phyloP scores from a whole-genome alignment of 139 green algal species.

The Mesotaenium endlicherianum region DNA sequence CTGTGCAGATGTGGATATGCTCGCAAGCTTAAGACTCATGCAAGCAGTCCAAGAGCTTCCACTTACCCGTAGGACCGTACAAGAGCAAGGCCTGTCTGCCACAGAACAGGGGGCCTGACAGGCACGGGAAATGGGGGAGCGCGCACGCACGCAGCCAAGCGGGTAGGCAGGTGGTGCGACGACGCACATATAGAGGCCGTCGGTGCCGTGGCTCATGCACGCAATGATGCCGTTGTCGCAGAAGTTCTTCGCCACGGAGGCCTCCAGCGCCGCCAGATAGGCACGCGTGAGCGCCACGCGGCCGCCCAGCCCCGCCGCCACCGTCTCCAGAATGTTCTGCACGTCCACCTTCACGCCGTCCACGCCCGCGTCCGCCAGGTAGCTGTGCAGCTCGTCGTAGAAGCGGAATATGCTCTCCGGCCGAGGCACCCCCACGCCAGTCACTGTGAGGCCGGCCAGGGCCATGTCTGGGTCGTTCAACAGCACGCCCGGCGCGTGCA shows the following conservation, averaged over 20 bases:
- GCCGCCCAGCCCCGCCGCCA: conserved; percentile 64
- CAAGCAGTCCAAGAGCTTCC: too few relatives aligned
- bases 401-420: conserved; percentile 57
- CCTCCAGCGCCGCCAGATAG: conserved; percentile 63
- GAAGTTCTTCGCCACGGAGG: conserved; percentile 77
- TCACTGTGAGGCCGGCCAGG: conserved; percentile 63
- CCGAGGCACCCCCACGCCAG: conserved; percentile 74
- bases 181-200: conserved; percentile 84
- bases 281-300: conserved; percentile 57
- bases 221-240: conserved; percentile 88
- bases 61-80: too few relatives aligned
- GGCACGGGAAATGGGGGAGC: too few relatives aligned
- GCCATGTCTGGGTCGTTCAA: conserved; percentile 81
- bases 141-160: too few relatives aligned
- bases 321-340: conserved; percentile 60
- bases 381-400: conserved; percentile 88
- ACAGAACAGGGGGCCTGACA: too few relatives aligned
- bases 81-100: too few relatives aligned
- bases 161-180: too few relatives aligned
- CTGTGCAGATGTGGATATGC: too few relatives aligned
- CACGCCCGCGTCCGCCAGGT: conserved; percentile 72
- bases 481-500: conserved; percentile 54
- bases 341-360: conserved; percentile 87
- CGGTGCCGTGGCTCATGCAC: conserved; percentile 98
- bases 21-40: too few relatives aligned